A percentile compares a stretch with the other conserved stretches of the same genome.
These are phyloP conservation scores for Asterochloris sp. DNA, from an alignment of 139 green algal species.

Conservation along the genomic window DNA sequence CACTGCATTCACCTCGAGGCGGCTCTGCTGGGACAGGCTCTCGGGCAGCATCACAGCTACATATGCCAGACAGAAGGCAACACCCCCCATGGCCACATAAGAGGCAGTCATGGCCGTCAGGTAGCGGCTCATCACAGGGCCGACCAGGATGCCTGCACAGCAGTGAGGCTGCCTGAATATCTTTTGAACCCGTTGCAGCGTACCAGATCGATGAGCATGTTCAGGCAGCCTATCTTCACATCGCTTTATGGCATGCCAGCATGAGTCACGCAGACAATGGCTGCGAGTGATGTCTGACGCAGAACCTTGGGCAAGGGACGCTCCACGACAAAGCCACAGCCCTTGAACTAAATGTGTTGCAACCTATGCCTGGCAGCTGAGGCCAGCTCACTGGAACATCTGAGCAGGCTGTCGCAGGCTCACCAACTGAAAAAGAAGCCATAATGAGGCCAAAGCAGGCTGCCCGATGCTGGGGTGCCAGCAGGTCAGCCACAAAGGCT, in stretches of 20 bases:
- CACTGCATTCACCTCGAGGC: not conserved
- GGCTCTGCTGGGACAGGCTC: constrained; percentile 1
- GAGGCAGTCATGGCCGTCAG: constrained; percentile 16
- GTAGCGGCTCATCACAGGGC: constrained; percentile 25
- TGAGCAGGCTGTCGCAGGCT: constrained; percentile 15
- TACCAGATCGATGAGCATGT: too few relatives aligned
- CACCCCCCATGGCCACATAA: constrained; percentile 5
- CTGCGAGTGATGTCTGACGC: too few relatives aligned
- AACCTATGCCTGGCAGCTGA: not conserved
- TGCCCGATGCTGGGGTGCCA: constrained; percentile 45
- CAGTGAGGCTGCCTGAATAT: too few relatives aligned
- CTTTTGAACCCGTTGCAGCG: too few relatives aligned
- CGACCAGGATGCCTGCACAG: constrained; percentile 26
- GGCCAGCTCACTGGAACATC: not conserved
- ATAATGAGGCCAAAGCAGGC: constrained; percentile 57
- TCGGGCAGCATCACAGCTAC: constrained; percentile 36
- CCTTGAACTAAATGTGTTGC: too few relatives aligned
- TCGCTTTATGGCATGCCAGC: too few relatives aligned
- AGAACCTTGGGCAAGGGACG: too few relatives aligned
- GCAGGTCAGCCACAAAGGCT: constrained; percentile 52
- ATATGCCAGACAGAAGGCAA: constrained; percentile 5
- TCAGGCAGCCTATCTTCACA: too few relatives aligned
- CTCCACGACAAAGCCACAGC: too few relatives aligned
- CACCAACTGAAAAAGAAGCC: constrained; percentile 42
- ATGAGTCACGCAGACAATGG: too few relatives aligned